These are phyloP conservation scores for Cutaneotrichosporon sp. DNA, from an alignment of 1,284 basidiomycete genomes.

Conservation along the genomic window DNA sequence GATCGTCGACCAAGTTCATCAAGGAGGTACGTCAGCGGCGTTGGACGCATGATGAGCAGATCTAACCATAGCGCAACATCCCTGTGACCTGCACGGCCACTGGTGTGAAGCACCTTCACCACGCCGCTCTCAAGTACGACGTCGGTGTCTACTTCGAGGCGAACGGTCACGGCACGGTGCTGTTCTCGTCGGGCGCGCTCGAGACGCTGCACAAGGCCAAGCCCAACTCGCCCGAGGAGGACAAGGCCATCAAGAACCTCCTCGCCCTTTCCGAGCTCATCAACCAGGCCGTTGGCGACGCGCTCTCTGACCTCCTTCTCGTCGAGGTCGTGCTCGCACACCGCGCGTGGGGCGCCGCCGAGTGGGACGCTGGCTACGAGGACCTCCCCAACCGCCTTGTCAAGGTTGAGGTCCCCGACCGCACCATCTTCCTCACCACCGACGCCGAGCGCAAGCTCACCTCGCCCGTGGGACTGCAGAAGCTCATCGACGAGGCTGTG, in stretches of 20 bases:
- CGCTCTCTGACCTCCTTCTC: constrained; percentile 92
- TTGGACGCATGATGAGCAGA: not conserved
- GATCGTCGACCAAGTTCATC: constrained; percentile 91
- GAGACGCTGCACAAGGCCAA: constrained; percentile 64
- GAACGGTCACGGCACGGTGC: constrained; percentile 96
- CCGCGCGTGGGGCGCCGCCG: constrained; percentile 75
- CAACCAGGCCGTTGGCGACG: constrained; percentile 99
- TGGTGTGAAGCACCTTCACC: constrained; percentile 97
- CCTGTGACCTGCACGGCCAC: constrained; percentile 96
- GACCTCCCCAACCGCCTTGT: constrained; percentile 97
- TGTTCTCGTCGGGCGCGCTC: constrained; percentile 80
- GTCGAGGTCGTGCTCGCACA: constrained; percentile 91
- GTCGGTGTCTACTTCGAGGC: constrained; percentile 99
- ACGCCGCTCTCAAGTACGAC: constrained; percentile 91
- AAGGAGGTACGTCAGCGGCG: constrained; percentile 61
- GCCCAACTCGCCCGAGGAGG: constrained; percentile 75
- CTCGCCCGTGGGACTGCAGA: constrained; percentile 77
- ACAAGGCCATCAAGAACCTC: constrained; percentile 74
- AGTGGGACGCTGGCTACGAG: constrained; percentile 93
- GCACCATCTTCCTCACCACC: constrained; percentile 82
- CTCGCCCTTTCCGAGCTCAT: constrained; percentile 79
- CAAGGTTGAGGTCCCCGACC: constrained; percentile 86
- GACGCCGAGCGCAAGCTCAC: constrained; percentile 91
- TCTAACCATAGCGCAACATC: constrained; percentile 53
- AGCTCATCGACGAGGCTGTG: constrained; percentile 82